Evolutionary conservation across 768 basidiomycete species (phyloP).

Genomic region (Kwoniella sp.): DNA sequence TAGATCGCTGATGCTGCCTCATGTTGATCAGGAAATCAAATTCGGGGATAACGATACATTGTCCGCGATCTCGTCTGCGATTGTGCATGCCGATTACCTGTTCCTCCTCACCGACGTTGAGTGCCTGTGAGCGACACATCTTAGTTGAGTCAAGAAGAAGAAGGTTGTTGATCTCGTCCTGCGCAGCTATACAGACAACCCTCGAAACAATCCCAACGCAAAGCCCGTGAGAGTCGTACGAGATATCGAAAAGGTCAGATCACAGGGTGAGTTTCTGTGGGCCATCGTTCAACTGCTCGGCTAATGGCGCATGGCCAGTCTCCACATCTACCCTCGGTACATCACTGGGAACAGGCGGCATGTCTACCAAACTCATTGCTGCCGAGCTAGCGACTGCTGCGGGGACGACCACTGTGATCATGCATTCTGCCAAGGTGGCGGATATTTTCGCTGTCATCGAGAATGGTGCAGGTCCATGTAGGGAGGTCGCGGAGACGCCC

Average conservation of each 20-base stretch:
- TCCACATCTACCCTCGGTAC: constrained; percentile 89
- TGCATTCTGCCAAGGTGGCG: constrained; percentile 71
- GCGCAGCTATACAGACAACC: constrained; percentile 88
- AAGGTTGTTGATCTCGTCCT: too few species aligned
- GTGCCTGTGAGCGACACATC: constrained; percentile 55
- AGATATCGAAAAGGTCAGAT: constrained; percentile 74
- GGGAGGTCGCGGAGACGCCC: constrained; percentile 28
- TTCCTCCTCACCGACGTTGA: constrained; percentile 96
- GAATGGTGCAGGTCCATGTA: constrained; percentile 30
- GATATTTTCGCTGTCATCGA: constrained; percentile 77
- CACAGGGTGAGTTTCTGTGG: constrained; percentile 59
- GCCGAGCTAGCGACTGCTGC: constrained; percentile 95
- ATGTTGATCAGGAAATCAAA: constrained; percentile 79
- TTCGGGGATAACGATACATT: constrained; percentile 99
- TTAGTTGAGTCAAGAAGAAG: too few species aligned
- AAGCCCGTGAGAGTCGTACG: constrained; percentile 74
- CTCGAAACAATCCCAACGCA: constrained; percentile 79
- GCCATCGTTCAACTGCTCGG: too few species aligned
- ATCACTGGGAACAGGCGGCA: constrained; percentile 91
- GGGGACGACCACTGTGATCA: constrained; percentile 86
- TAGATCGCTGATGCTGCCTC: not conserved
- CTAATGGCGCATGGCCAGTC: too few species aligned
- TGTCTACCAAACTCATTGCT: constrained; percentile 98
- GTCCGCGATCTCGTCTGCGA: constrained; percentile 92
- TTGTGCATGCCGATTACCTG: constrained; percentile 96